A percentile compares a stretch with the other conserved stretches of the same genome.
Evolutionary conservation across 495 filamentous ascomycete species (phyloP).

Genomic region (Tuber borchii): DNA sequence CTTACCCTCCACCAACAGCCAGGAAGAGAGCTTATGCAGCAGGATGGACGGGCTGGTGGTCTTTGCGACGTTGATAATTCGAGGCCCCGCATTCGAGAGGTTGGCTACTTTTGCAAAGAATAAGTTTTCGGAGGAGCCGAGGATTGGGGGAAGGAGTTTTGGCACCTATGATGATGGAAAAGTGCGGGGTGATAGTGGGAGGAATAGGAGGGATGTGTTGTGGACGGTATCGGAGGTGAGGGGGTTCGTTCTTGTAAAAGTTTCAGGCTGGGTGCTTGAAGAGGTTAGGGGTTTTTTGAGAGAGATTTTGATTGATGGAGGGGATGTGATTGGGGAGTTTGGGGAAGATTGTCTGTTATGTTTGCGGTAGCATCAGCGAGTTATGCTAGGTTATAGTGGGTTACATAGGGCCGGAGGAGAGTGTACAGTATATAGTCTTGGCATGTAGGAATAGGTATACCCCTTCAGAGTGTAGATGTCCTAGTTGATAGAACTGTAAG

Average conservation of each 20-base stretch:
- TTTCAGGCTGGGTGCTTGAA: constrained; percentile 59
- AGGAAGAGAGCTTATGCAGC: constrained; percentile 45
- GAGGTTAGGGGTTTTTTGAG: constrained; percentile 58
- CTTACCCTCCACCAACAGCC: constrained; percentile 4
- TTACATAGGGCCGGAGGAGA: not conserved
- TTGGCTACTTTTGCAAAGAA: constrained; percentile 64
- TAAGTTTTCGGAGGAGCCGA: constrained; percentile 67
- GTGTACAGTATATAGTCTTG: not conserved
- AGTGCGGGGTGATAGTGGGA: constrained; percentile 46
- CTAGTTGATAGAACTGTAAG: not conserved
- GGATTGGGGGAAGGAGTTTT: constrained; percentile 59
- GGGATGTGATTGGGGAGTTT: constrained; percentile 54
- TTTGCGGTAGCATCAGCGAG: constrained; percentile 43
- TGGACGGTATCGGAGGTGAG: constrained; percentile 83
- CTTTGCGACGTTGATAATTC: constrained; percentile 75
- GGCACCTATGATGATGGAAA: constrained; percentile 42
- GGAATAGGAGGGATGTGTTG: constrained; percentile 57
- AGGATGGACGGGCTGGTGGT: constrained; percentile 63
- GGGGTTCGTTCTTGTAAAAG: constrained; percentile 84
- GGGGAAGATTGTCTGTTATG: constrained; percentile 60
- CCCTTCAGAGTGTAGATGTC: not conserved
- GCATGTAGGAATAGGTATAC: not conserved
- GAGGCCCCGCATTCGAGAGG: constrained; percentile 61
- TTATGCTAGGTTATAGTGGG: not conserved
- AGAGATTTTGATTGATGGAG: constrained; percentile 50